Percentiles rank a stretch among this genome's conserved stretches.
Conservation (phyloP, 176 grass and related monocot genomes). For the Triticum timopheevii region DNA sequence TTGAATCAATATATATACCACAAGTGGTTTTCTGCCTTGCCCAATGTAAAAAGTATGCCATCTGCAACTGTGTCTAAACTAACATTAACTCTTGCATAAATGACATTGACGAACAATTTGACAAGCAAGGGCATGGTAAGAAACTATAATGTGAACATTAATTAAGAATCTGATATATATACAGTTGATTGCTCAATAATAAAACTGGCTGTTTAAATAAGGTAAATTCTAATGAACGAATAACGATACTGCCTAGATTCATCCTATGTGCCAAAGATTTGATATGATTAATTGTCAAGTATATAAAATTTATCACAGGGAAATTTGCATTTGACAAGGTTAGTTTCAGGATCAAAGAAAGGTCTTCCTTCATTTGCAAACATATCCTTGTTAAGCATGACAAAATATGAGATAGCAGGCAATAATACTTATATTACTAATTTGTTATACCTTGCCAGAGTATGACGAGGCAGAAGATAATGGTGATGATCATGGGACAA, state of each 20-base stretch:
- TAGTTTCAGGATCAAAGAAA: not conserved
- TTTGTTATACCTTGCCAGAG: constrained; percentile 90
- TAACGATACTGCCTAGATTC: not conserved
- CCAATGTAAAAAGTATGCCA: not conserved
- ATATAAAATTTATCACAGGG: not conserved
- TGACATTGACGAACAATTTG: not conserved
- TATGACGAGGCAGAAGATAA: constrained; percentile 92
- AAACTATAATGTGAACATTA: not conserved
- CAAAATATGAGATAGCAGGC: not conserved
- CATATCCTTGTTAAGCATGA: not conserved
- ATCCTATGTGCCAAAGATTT: not conserved
- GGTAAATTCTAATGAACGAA: not conserved
- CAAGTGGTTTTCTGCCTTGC: not conserved
- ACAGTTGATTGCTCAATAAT: not conserved
- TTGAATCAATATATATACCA: not conserved
- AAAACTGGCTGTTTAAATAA: not conserved
- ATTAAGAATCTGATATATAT: not conserved
- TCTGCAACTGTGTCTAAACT: not conserved
- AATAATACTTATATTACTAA: constrained; percentile 7
- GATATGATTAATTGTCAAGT: not conserved
- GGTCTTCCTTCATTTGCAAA: not conserved
- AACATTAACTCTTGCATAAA: not conserved
- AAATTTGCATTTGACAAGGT: not conserved
- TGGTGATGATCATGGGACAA: constrained; percentile 71
- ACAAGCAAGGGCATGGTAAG: not conserved